These are phyloP conservation scores for Coleophoma crateriformis DNA, from an alignment of 2,329 filamentous ascomycete genomes.

Conservation along the genomic window DNA sequence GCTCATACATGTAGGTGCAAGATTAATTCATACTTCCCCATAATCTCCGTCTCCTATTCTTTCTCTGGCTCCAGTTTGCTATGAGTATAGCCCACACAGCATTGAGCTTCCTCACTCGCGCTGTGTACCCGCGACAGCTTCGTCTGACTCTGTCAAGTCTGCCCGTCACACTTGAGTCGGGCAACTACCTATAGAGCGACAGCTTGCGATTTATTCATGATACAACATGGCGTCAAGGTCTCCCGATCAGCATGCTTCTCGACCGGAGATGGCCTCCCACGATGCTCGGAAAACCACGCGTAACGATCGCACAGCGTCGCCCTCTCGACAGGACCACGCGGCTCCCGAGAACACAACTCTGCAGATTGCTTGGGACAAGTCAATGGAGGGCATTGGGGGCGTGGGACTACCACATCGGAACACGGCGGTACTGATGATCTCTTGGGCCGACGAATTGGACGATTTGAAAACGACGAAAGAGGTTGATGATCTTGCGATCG, in stretches of 20 bases:
- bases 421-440: conserved; percentile 4
- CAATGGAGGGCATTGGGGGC: conserved; percentile 3
- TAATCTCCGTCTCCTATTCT: neutral
- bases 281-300: neutral
- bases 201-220: neutral
- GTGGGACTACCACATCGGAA: conserved; percentile 1
- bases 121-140: neutral
- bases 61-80: neutral
- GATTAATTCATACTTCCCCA: neutral
- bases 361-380: neutral
- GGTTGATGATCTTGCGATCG: neutral
- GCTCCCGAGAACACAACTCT: neutral
- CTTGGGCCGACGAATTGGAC: conserved; percentile 3
- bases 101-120: neutral
- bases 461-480: conserved; percentile 3
- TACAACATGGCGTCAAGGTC: neutral
- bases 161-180: neutral
- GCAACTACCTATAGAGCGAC: neutral
- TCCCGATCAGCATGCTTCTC: neutral
- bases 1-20: neutral
- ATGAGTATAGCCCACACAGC: neutral
- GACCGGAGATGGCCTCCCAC: neutral
- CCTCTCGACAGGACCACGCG: neutral
- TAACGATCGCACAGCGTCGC: neutral
- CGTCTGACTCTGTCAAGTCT: neutral